Evolutionary conservation across 1,284 basidiomycete species (phyloP), one percentile per base, ranked within the genome.

Genomic region (Trichosporon sp.): DNA sequence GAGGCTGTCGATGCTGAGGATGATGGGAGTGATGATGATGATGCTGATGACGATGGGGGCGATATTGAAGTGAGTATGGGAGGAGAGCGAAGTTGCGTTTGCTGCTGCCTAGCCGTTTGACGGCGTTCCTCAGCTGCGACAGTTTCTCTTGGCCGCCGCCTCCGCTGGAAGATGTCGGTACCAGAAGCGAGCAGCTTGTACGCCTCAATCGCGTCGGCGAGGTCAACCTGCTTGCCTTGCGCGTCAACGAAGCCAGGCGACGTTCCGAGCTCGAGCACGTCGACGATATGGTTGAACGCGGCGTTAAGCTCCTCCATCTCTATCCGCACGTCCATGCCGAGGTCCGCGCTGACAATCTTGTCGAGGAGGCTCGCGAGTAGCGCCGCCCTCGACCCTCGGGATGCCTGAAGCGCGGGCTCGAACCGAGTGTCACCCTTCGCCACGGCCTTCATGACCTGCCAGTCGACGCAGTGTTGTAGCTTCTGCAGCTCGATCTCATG

Each of bases 401-500:
- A 6, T 1, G 51, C 19, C 21, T 16, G n/a, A 4, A 54, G 21
- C 51, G 10, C 7, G 3, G 51, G 51, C 51, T 54, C 51, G 19
- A 54, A 54, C 10, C 19, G 2, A 4, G 10, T 26, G 19, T 54
- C 19, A 2, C 51, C 51, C 19, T 11, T 7, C 8, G 19, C 51
- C 6, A 54, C 51, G 19, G 46, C 46, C 8, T 26, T 4, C 6
- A 54, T 61, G 59, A 32, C 12, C 59, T n/a, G 31, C 11, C 32
- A 2, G 14, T 16, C 32, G 14, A n/a, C n/a, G 16, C 4, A n/a
- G 12, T 32, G 56, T 19, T 14, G 56, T 16, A 61, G 14, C 31
- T 61, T 37, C 31, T 32, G 11, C 19, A n/a, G 16, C 59, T 63
- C 59, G 31, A 63, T n/a, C 59, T 63, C 59, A 31, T 61, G 26